A percentile compares a stretch with the other conserved stretches of the same genome.
phyloP scores from a whole-genome alignment of 192 early-diverging fungal species.

The Coemansia guatemalensis region DNA sequence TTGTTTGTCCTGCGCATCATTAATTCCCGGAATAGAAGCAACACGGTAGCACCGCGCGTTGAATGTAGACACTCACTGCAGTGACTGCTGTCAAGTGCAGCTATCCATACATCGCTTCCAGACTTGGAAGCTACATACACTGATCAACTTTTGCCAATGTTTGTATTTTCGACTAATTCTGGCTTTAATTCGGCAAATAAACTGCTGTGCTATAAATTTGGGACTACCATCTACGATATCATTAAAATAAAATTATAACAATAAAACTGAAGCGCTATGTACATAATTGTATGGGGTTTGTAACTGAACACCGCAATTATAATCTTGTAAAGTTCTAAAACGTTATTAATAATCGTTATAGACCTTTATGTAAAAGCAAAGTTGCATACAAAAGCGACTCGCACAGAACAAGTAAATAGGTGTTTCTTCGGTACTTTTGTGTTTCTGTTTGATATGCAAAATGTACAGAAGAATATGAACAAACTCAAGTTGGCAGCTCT shows the following conservation, averaged over 20 bases:
- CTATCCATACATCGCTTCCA: background rate
- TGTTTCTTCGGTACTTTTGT: background rate
- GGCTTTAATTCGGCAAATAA: background rate
- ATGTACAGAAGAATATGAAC: background rate
- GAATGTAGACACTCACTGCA: background rate
- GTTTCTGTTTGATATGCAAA: background rate
- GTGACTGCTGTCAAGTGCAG: background rate
- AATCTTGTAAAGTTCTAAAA: background rate
- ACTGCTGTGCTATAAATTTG: background rate
- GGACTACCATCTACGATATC: background rate
- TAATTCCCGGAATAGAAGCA: background rate
- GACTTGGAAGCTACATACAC: background rate
- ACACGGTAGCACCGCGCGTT: background rate
- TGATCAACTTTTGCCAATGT: background rate
- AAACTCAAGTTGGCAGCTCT: background rate
- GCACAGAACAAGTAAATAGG: background rate
- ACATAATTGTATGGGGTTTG: background rate
- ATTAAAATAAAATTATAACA: background rate
- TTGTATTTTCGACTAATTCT: background rate
- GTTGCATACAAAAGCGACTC: background rate
- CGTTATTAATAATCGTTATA: background rate
- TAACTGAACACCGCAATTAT: background rate
- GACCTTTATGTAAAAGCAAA: background rate
- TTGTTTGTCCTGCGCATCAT: background rate
- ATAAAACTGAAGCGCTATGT: background rate